Evolutionary conservation across 1,284 basidiomycete species (phyloP).

Genomic region (Trichosporon coremiiforme): DNA sequence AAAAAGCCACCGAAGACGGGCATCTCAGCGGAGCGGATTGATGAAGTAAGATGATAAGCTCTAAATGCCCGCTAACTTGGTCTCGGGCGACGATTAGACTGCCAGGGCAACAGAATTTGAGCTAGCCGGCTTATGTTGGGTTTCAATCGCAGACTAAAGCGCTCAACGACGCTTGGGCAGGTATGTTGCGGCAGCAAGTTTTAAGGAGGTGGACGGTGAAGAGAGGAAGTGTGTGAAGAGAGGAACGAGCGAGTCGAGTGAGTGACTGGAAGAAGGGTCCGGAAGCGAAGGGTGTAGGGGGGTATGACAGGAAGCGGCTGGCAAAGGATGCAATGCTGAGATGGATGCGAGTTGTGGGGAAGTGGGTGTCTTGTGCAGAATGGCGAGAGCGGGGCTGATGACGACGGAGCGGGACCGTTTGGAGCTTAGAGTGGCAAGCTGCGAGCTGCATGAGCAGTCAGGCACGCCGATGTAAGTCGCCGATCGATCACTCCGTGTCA

Average conservation of each 20-base stretch:
- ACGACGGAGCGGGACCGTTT: constrained; percentile 11
- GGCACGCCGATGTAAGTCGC: constrained; percentile 9
- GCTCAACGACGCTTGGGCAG: background rate
- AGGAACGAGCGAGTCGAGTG: background rate
- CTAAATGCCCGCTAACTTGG: background rate
- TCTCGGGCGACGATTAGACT: background rate
- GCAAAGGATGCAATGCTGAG: background rate
- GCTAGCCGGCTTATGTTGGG: too few species aligned
- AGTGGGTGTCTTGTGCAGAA: background rate
- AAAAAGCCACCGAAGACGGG: constrained; percentile 49
- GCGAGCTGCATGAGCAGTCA: background rate
- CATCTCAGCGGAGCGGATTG: constrained; percentile 6
- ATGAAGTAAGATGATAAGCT: background rate
- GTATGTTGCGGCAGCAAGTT: background rate
- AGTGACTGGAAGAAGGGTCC: background rate
- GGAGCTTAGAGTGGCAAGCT: background rate
- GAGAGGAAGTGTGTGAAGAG: background rate
- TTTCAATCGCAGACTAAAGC: background rate
- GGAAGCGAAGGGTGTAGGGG: background rate
- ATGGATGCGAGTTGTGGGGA: background rate
- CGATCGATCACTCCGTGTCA: constrained; percentile 3
- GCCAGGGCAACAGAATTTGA: too few species aligned
- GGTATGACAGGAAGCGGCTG: background rate
- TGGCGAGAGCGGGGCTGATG: background rate
- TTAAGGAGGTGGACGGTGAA: too few species aligned